Conservation (phyloP, 2,329 filamentous ascomycete genomes). For the Aspergillus sp. region DNA sequence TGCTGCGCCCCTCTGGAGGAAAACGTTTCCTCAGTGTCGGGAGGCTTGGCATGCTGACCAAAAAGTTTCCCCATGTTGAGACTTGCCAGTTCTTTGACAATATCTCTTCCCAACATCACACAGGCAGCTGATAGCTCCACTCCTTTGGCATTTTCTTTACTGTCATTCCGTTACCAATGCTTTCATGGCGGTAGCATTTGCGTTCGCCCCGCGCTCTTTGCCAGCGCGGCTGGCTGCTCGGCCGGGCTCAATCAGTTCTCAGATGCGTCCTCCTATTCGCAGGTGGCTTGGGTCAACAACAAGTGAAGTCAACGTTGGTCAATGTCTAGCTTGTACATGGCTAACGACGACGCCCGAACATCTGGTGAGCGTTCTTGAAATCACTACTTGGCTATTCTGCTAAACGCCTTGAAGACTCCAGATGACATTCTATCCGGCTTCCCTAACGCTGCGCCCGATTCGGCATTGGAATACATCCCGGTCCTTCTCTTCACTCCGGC, state of each 20-base stretch:
- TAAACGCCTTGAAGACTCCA: slow-evolving; percentile 24
- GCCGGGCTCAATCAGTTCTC: not conserved
- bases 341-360: slow-evolving; percentile 30
- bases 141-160: not conserved
- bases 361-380: slow-evolving; percentile 24
- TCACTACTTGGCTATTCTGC: not conserved
- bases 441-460: slow-evolving; percentile 15
- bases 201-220: slow-evolving; percentile 17
- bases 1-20: not conserved
- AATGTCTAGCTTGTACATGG: slow-evolving; percentile 33
- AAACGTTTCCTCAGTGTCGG: not conserved
- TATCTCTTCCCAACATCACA: not conserved
- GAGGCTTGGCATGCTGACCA: slow-evolving; percentile 5
- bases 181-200: slow-evolving; percentile 23
- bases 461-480: slow-evolving; percentile 24
- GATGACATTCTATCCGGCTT: slow-evolving; percentile 31
- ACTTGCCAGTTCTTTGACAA: not conserved
- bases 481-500: slow-evolving; percentile 39
- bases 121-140: not conserved
- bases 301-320: slow-evolving; percentile 1
- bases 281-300: slow-evolving; percentile 22
- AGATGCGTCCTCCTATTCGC: not conserved
- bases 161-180: slow-evolving; percentile 1
- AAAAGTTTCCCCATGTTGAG: not conserved
- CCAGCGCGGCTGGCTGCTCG: slow-evolving; percentile 20